A percentile compares a stretch with the other conserved stretches of the same genome.
These are phyloP conservation scores for Wickerhamiella hasegawae DNA, from an alignment of 805 yeast genomes.

Conservation along the genomic window DNA sequence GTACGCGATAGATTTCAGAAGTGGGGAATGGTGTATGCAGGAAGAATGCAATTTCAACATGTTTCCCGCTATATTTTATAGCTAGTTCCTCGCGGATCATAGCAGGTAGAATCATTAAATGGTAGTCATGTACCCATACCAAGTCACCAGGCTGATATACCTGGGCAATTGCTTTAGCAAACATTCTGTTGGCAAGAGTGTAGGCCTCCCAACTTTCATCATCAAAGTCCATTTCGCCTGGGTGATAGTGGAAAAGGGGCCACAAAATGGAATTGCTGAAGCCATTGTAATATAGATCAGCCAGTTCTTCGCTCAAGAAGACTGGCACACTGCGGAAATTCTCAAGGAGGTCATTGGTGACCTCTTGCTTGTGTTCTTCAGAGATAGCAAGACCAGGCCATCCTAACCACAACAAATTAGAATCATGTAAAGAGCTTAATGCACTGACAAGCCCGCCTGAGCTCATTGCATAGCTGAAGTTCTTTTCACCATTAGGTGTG, in stretches of 20 bases:
- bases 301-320: conserved; percentile 72
- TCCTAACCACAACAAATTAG: conserved; percentile 77
- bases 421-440: conserved; percentile 74
- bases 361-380: conserved; percentile 49
- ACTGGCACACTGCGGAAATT: conserved; percentile 86
- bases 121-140: conserved; percentile 98
- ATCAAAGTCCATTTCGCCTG: conserved; percentile 97
- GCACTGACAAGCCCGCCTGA: conserved; percentile 97
- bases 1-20: conserved; percentile 83
- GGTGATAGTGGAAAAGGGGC: conserved; percentile 98
- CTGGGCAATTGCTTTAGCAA: conserved; percentile 57
- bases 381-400: conserved; percentile 91
- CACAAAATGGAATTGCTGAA: conserved; percentile 87
- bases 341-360: conserved; percentile 50
- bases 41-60: conserved; percentile 79
- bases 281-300: conserved; percentile 93
- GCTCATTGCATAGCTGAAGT: conserved; percentile 77
- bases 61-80: conserved; percentile 23
- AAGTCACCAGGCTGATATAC: conserved; percentile 68
- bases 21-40: conserved; percentile 97
- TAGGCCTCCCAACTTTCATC: conserved; percentile 96
- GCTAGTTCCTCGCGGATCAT: conserved; percentile 53
- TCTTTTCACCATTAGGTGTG: conserved; percentile 26
- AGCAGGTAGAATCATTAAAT: conserved; percentile 85
- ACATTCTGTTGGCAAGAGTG: conserved; percentile 74